A percentile compares a stretch with the other conserved stretches of the same genome.
phyloP scores from a whole-genome alignment of 805 yeast species.

The Candida patagonica region DNA sequence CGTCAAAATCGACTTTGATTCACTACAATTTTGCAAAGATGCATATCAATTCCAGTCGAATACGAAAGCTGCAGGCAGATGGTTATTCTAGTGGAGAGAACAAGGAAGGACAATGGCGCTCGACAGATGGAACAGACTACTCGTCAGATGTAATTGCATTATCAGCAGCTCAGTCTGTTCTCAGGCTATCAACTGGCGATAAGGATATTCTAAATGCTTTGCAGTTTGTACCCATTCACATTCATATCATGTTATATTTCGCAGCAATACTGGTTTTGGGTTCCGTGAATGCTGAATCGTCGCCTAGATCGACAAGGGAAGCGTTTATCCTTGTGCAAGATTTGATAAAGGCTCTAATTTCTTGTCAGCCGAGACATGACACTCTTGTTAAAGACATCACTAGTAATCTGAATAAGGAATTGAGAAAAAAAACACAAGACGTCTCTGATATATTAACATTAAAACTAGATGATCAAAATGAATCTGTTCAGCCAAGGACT shows the following conservation, averaged over 20 bases:
- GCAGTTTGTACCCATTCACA: slow-evolving; percentile 61
- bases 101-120: neutral
- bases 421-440: slow-evolving; percentile 7
- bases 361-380: slow-evolving; percentile 4
- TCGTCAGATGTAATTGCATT: slow-evolving; percentile 35
- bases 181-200: slow-evolving; percentile 51
- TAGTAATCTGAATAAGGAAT: slow-evolving; percentile 7
- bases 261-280: slow-evolving; percentile 46
- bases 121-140: slow-evolving; percentile 8
- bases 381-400: slow-evolving; percentile 7
- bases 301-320: slow-evolving; percentile 5
- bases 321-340: slow-evolving; percentile 9
- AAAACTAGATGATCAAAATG: slow-evolving; percentile 4
- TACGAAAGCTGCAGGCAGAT: slow-evolving; percentile 27
- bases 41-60: slow-evolving; percentile 45
- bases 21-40: slow-evolving; percentile 68
- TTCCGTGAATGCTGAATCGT: slow-evolving; percentile 13
- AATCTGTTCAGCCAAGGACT: neutral
- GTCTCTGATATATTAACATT: slow-evolving; percentile 1
- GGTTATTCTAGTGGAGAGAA: neutral
- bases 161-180: slow-evolving; percentile 53
- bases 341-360: slow-evolving; percentile 7
- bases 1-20: slow-evolving; percentile 57
- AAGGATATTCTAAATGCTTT: slow-evolving; percentile 47
- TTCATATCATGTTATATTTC: slow-evolving; percentile 61